Evolutionary conservation across 1,284 basidiomycete species (phyloP).

Genomic region (Naganishia liquefaciens): DNA sequence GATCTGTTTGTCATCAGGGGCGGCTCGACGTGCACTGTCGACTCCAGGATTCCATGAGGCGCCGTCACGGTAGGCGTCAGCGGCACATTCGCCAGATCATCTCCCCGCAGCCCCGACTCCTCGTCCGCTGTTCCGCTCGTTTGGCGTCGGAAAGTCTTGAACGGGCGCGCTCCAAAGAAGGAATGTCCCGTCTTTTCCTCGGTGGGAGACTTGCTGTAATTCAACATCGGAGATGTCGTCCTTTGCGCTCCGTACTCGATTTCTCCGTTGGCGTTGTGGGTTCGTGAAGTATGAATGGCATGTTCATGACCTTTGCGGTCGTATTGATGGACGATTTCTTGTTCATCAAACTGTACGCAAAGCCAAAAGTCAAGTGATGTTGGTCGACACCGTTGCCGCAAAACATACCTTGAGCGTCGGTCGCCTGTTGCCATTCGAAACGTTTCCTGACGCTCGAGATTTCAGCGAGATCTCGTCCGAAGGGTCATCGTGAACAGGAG

Average conservation of each 20-base stretch:
- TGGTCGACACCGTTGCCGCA: neutral
- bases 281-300: slow-evolving; percentile 40
- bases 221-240: slow-evolving; percentile 3
- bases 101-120: neutral
- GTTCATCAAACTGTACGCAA: slow-evolving; percentile 45
- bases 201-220: slow-evolving; percentile 12
- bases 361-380: neutral
- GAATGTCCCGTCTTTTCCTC: slow-evolving; percentile 20
- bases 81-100: slow-evolving; percentile 6
- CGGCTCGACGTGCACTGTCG: neutral
- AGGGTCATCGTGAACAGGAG: slow-evolving; percentile 47
- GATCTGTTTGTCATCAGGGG: neutral
- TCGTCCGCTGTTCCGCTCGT: slow-evolving; percentile 6
- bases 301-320: slow-evolving; percentile 39
- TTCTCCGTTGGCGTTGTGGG: slow-evolving; percentile 30
- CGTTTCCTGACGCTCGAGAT: slow-evolving; percentile 26
- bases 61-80: slow-evolving; percentile 4
- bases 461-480: slow-evolving; percentile 46
- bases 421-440: slow-evolving; percentile 4
- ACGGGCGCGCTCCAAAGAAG: slow-evolving; percentile 20
- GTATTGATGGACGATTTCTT: slow-evolving; percentile 52
- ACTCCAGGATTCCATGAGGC: slow-evolving; percentile 16
- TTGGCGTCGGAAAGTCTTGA: slow-evolving; percentile 29
- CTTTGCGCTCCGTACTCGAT: slow-evolving; percentile 20
- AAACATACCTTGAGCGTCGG: slow-evolving; percentile 41